Percentiles rank a stretch among this genome's conserved stretches.
These are phyloP conservation scores for Tolypocladium cylindrosporum DNA, from an alignment of 2,329 filamentous ascomycete species.

Conservation along the genomic window DNA sequence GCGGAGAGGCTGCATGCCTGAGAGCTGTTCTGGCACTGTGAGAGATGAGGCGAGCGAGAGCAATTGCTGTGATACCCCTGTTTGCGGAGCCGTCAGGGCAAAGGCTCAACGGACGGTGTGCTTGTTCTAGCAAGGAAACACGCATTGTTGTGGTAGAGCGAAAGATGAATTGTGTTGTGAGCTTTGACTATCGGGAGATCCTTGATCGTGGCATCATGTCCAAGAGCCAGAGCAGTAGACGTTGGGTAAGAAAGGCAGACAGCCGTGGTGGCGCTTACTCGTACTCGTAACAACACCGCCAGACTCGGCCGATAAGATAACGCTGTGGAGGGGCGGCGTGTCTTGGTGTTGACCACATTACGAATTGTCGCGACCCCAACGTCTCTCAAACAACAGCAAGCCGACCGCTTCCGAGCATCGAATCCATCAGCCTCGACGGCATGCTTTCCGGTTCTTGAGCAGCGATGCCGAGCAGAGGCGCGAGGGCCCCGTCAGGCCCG, in stretches of 20 bases:
- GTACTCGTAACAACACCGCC: not conserved
- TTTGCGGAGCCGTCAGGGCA: not conserved
- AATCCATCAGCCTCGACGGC: not conserved
- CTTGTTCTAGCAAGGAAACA: no score
- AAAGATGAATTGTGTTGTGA: no score
- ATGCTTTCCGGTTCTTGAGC: not conserved
- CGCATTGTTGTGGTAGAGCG: not conserved
- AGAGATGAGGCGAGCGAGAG: not conserved
- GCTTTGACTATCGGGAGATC: no score
- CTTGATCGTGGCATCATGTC: no score
- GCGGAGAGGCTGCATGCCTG: slow-evolving; percentile 18
- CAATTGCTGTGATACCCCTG: slow-evolving; percentile 13
- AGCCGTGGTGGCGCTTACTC: no score
- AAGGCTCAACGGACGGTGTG: not conserved
- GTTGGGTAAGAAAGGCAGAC: not conserved
- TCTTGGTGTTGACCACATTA: not conserved
- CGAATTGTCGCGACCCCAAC: not conserved
- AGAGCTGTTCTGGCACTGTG: not conserved
- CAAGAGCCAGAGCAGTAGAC: no score
- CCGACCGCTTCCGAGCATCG: not conserved
- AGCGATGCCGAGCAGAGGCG: slow-evolving; percentile 14
- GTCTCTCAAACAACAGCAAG: not conserved
- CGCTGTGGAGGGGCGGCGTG: not conserved
- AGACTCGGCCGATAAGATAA: not conserved
- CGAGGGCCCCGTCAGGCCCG: slow-evolving; percentile 35